Percentiles rank a stretch among this genome's conserved stretches.
These are phyloP conservation scores for Phytophthora boehmeriae DNA, from an alignment of 352 stramenopile species.

Conservation along the genomic window DNA sequence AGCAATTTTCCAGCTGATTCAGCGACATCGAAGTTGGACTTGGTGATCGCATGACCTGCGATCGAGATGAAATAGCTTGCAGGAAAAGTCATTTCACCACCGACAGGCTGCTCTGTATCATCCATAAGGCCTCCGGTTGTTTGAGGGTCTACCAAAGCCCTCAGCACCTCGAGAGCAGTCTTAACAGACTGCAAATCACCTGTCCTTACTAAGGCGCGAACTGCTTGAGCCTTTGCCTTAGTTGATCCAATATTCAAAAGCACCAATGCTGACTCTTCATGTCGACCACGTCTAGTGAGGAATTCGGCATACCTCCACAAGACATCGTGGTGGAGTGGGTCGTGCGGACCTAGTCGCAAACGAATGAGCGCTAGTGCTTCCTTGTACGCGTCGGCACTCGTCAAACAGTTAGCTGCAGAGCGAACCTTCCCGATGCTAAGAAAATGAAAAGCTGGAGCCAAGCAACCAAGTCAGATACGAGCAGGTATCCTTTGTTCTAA, in stretches of 20 bases:
- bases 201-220: constrained; percentile 41
- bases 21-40: constrained; percentile 31
- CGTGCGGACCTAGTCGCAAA: constrained; percentile 41
- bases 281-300: constrained; percentile 38
- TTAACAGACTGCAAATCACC: constrained; percentile 32
- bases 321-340: constrained; percentile 46
- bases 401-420: constrained; percentile 46
- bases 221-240: constrained; percentile 27
- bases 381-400: constrained; percentile 40
- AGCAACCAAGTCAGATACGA: constrained; percentile 4
- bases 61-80: constrained; percentile 50
- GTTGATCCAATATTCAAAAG: constrained; percentile 31
- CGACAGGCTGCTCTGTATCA: constrained; percentile 4
- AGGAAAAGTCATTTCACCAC: constrained; percentile 33
- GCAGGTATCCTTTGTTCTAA: background rate
- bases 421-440: constrained; percentile 66
- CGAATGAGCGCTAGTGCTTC: constrained; percentile 68
- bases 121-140: background rate
- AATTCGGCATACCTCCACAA: constrained; percentile 45
- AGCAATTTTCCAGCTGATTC: constrained; percentile 34
- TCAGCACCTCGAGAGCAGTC: constrained; percentile 40
- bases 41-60: constrained; percentile 27
- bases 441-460: constrained; percentile 54
- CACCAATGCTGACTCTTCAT: constrained; percentile 38
- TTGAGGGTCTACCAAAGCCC: background rate